Evolutionary conservation across 2,329 filamentous ascomycete genomes (phyloP).

Genomic region (Blastomyces silverae): DNA sequence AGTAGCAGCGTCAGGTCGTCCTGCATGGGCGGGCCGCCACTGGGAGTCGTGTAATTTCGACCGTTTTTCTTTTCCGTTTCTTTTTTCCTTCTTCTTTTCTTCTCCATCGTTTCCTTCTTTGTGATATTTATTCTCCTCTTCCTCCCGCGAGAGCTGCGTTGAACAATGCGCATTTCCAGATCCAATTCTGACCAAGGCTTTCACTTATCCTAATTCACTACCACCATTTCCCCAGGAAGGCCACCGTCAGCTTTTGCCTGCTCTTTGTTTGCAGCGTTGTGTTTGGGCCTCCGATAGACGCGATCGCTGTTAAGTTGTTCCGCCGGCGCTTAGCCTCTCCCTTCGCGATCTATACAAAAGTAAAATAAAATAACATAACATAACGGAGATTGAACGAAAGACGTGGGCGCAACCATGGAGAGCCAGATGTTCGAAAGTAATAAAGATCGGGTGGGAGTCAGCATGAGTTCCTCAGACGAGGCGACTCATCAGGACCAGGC

Average conservation of each 20-base stretch:
- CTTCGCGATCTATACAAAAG: neutral
- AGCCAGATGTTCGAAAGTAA: neutral
- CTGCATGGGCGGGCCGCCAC: neutral
- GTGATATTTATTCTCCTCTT: neutral
- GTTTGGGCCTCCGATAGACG: neutral
- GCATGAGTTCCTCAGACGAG: conserved; percentile 18
- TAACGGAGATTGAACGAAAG: neutral
- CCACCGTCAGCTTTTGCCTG: neutral
- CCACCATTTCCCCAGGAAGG: neutral
- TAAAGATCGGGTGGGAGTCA: conserved; percentile 12
- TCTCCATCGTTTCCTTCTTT: neutral
- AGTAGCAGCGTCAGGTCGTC: neutral
- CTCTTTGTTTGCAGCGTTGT: neutral
- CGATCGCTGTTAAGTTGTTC: neutral
- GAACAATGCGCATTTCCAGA: neutral
- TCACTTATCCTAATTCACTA: neutral
- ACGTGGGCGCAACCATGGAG: neutral
- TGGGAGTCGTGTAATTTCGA: neutral
- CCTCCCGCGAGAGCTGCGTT: neutral
- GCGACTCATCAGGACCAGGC: conserved; percentile 19
- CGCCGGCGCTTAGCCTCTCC: neutral
- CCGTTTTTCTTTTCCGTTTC: neutral
- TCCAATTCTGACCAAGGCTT: neutral
- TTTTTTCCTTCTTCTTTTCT: neutral
- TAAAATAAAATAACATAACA: neutral